Evolutionary conservation across 176 grass and related monocot genomes (phyloP).

Genomic region (Rhynchospora pubera): DNA sequence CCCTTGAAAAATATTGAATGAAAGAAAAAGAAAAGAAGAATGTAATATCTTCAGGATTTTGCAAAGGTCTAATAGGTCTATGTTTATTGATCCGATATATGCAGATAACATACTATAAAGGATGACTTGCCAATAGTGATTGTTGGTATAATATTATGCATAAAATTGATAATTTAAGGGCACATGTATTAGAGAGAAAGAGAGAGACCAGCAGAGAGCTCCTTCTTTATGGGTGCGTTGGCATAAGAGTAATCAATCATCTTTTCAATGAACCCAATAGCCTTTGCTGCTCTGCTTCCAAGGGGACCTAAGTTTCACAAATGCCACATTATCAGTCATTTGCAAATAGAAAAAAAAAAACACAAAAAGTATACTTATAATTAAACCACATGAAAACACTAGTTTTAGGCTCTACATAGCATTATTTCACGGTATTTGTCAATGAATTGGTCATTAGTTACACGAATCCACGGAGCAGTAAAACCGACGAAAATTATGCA

Average conservation of each 20-base stretch:
- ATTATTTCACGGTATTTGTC: not conserved
- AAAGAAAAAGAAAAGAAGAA: not conserved
- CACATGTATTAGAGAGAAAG: not conserved
- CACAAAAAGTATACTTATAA: not conserved
- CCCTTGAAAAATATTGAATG: not conserved
- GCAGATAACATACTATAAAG: not conserved
- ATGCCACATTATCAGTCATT: not conserved
- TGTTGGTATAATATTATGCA: not conserved
- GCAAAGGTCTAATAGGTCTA: not conserved
- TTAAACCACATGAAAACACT: not conserved
- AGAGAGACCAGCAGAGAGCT: constrained; percentile 57
- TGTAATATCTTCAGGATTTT: not conserved
- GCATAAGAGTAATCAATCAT: constrained; percentile 79
- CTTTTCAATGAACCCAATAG: constrained; percentile 87
- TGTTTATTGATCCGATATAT: not conserved
- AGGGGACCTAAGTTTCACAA: constrained; percentile 50
- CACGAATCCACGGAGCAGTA: not conserved
- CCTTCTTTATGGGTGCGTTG: constrained; percentile 82
- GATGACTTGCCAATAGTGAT: not conserved
- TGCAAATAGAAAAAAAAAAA: not conserved
- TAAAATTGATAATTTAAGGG: not conserved
- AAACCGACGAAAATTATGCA: not conserved
- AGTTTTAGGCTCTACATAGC: not conserved
- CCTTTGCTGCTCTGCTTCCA: constrained; percentile 81
- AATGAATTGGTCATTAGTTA: not conserved